A percentile compares a stretch with the other conserved stretches of the same genome.
Conservation (phyloP, 2,329 filamentous ascomycete genomes). For the Trichophyton simii region DNA sequence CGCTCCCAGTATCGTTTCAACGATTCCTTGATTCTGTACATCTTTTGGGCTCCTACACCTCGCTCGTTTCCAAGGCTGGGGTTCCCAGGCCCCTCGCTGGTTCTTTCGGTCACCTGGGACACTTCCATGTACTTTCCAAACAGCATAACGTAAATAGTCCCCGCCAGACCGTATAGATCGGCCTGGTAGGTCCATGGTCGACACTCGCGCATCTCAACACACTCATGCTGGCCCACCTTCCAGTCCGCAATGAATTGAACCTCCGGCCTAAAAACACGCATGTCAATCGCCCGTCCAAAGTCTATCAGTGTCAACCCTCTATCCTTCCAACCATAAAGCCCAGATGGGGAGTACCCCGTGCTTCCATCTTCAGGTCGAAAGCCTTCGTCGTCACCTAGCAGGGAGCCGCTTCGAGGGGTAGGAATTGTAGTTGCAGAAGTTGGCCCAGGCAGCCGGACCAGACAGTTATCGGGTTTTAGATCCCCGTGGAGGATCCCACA, state of each 20-base stretch:
- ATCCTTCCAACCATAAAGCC: slow-evolving; percentile 61
- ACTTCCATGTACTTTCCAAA: slow-evolving; percentile 96
- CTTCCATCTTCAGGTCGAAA: slow-evolving; percentile 18
- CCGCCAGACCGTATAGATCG: slow-evolving; percentile 87
- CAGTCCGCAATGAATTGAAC: slow-evolving; percentile 92
- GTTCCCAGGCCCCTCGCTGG: slow-evolving; percentile 5
- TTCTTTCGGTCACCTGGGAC: slow-evolving; percentile 26
- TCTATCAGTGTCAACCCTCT: slow-evolving; percentile 84
- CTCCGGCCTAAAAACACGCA: slow-evolving; percentile 63
- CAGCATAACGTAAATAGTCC: slow-evolving; percentile 73
- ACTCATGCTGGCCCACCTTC: slow-evolving; percentile 78
- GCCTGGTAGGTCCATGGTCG: slow-evolving; percentile 96
- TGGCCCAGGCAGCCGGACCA: slow-evolving; percentile 66
- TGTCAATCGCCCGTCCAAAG: slow-evolving; percentile 88
- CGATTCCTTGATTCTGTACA: slow-evolving; percentile 67
- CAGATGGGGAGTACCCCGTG: slow-evolving; percentile 57
- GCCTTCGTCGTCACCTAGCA: slow-evolving; percentile 12
- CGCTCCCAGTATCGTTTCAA: slow-evolving; percentile 96
- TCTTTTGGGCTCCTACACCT: slow-evolving; percentile 34
- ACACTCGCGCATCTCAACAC: slow-evolving; percentile 87
- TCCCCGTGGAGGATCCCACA: slow-evolving; percentile 80
- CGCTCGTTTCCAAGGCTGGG: slow-evolving; percentile 11
- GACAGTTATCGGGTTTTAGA: slow-evolving; percentile 88
- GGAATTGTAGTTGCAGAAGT: slow-evolving; percentile 16
- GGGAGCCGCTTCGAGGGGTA: slow-evolving; percentile 14